These are phyloP conservation scores for Phycomyces nitens DNA, from an alignment of 192 early-diverging fungal species.

Conservation along the genomic window DNA sequence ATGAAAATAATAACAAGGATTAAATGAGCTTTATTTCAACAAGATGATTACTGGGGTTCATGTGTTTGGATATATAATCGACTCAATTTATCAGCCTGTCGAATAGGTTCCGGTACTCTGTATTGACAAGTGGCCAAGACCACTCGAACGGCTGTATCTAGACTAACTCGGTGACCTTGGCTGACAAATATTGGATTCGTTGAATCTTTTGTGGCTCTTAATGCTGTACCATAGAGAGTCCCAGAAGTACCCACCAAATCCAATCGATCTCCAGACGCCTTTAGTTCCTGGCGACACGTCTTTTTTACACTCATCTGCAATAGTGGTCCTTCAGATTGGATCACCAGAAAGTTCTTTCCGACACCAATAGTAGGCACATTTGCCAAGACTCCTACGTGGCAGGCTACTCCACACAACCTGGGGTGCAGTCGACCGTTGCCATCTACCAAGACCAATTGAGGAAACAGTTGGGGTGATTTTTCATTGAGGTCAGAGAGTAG, in stretches of 20 bases:
- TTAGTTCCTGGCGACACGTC: constrained; percentile 32
- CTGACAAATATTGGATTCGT: constrained; percentile 88
- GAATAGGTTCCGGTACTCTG: constrained; percentile 88
- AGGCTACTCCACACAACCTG: constrained; percentile 82
- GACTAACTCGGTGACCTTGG: constrained; percentile 70
- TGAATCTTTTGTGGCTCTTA: constrained; percentile 41
- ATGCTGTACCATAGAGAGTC: constrained; percentile 44
- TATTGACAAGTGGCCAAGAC: constrained; percentile 52
- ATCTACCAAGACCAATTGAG: constrained; percentile 83
- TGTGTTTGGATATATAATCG: constrained; percentile 49
- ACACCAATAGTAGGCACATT: constrained; percentile 82
- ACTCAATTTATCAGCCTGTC: constrained; percentile 73
- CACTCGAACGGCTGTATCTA: constrained; percentile 69
- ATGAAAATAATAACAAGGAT: too few relatives aligned
- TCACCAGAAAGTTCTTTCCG: constrained; percentile 85
- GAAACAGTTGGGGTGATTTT: constrained; percentile 51
- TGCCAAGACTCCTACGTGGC: constrained; percentile 71
- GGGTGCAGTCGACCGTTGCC: constrained; percentile 84
- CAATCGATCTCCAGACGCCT: constrained; percentile 40
- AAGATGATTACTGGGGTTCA: not conserved
- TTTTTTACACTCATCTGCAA: constrained; percentile 56
- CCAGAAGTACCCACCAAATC: constrained; percentile 45
- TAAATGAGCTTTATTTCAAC: too few relatives aligned
- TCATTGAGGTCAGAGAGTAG: constrained; percentile 55
- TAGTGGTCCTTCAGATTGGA: constrained; percentile 52